Evolutionary conservation across 2,329 filamentous ascomycete genomes (phyloP), one percentile per base, ranked within the genome.

Genomic region (Pseudogymnoascus sp.): DNA sequence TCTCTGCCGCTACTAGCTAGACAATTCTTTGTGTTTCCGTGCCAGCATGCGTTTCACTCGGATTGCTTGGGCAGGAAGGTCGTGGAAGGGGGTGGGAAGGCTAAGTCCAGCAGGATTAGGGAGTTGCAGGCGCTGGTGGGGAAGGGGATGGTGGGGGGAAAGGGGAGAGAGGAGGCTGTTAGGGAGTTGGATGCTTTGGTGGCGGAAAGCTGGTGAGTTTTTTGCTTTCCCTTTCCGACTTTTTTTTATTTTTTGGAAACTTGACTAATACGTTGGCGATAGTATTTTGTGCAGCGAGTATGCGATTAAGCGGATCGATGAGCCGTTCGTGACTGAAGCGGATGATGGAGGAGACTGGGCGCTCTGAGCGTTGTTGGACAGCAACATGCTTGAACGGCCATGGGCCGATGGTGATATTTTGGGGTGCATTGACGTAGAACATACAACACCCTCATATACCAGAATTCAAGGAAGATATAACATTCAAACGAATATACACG

Each of bases 11-110:
- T 99, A 61, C 81, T 99, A 14, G 92, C 90, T 71, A 79, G 92
- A 61, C 92, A 97, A 70, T 99, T 99, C 76, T 99, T 97, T 69
- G 94, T 99, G 16, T 99, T 99, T 68, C 94, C 94, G 0, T 99
- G 94, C 74, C 94, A 99, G 78, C 94, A 99, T 75, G 90, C 92
- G 3, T 99, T 99, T 72, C 94, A 99, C 74, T 93, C 90, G 43
- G 94, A 99, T 73, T 99, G 94, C 73, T 77, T 99, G 59, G 93
- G 91, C 0, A 87, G 85, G 69, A 89, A 89, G 71, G 91, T 97
- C 0, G 81, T 97, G 61, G 90, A 93, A 73, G 87, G 91, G 67
- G 87, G 88, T 1, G 91, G 91, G 0, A 79, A 87, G 60, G 88
- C 85, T 16, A 90, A 88, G 75, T 86, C 88, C 14, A 87, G 87